phyloP scores from a whole-genome alignment of 192 early-diverging fungal species.

The Backusella australiensis region DNA sequence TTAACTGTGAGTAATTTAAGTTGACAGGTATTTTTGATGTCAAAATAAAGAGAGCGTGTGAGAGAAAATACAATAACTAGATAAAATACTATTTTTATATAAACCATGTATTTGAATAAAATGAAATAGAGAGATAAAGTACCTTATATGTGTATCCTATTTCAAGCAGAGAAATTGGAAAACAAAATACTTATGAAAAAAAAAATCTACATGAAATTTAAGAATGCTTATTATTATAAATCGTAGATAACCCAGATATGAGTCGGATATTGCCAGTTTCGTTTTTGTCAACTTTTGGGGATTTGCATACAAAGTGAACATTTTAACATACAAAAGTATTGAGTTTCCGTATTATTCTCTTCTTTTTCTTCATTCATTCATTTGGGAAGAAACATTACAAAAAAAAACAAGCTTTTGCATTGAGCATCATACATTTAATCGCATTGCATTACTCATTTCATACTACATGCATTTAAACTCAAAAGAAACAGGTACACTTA shows the following conservation, averaged over 20 bases:
- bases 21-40: neutral
- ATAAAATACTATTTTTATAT: neutral
- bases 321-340: neutral
- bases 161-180: neutral
- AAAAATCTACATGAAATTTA: neutral
- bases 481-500: neutral
- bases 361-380: neutral
- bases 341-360: neutral
- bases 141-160: neutral
- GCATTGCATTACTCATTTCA: neutral
- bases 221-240: neutral
- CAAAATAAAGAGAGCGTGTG: neutral
- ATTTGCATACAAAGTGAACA: neutral
- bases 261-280: neutral
- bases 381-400: neutral
- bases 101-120: neutral
- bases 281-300: constrained; percentile 8
- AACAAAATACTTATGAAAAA: neutral
- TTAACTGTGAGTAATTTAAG: neutral
- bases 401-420: neutral
- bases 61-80: neutral
- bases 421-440: neutral
- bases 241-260: neutral
- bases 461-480: neutral
- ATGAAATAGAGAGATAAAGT: neutral